Conservation (phyloP, 345 rosid species). For the Citrus mangshanensis region DNA sequence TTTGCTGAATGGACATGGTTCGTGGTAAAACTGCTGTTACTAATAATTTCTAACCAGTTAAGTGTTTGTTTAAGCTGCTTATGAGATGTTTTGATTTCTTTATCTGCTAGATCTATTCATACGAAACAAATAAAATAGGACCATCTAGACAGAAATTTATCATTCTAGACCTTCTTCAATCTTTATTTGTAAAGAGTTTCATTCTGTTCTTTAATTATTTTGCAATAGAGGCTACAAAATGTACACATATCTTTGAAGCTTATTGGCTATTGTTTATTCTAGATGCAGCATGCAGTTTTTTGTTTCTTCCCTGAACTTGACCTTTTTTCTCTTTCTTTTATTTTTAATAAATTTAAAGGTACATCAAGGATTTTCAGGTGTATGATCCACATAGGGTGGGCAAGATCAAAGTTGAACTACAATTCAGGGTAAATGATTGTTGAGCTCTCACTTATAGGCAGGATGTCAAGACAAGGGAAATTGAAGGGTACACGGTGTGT, state of each 20-base stretch:
- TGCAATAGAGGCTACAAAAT: background rate
- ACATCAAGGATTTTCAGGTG: slow-evolving; percentile 65
- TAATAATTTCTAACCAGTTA: background rate
- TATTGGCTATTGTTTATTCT: background rate
- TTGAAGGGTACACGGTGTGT: slow-evolving; percentile 53
- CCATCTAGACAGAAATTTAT: too few relatives aligned
- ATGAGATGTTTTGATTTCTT: background rate
- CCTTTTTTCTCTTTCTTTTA: background rate
- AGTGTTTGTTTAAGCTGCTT: background rate
- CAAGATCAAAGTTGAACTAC: slow-evolving; percentile 74
- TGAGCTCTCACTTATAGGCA: slow-evolving; percentile 81
- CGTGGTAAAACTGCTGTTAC: background rate
- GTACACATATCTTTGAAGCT: background rate
- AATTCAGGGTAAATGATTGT: slow-evolving; percentile 83
- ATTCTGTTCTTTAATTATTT: background rate
- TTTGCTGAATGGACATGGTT: too few relatives aligned
- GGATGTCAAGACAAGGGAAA: slow-evolving; percentile 75
- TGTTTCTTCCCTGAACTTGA: background rate
- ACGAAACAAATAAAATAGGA: background rate
- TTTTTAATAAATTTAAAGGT: slow-evolving; percentile 37
- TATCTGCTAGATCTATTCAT: background rate
- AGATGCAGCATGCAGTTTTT: background rate
- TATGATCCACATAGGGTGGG: slow-evolving; percentile 86
- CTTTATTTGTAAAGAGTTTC: background rate
- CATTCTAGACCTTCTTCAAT: background rate